Evolutionary conservation across 2,329 filamentous ascomycete genomes (phyloP), one percentile per base, ranked within the genome.

Genomic region (Byssothecium circinans): DNA sequence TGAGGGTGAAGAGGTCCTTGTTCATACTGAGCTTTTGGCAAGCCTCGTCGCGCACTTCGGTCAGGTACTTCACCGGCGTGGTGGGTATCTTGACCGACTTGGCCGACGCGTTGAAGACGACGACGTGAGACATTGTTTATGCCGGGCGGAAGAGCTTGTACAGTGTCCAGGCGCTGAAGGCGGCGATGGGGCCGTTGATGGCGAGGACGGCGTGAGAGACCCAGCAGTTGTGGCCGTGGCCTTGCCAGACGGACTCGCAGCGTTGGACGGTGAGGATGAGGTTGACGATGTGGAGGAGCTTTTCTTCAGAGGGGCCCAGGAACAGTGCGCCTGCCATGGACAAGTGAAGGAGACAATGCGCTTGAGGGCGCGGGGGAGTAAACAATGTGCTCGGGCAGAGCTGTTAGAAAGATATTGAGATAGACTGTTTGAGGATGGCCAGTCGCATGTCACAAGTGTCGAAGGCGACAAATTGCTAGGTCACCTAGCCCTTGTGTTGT

Each of bases 41-140:
- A 37, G 92, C 92, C 71, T 97, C 88, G 52, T 89, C 83, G 15
- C 96, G 79, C 1, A 99, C 82, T 66, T 96, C 91, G 48, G 87
- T 87, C 59, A 99, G 76, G 61, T 89, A 87, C 54, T 86, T 96
- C 46, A 81, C 81, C 0, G 91, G 90, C 0, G 81, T 87, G 46
- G 94, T 91, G 72, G 95, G 95, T 71, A 99, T 79, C 34, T 83
- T 88, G 41, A 85, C 82, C 61, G 90, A 83, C 58, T 88, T 85
- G 59, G 91, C 81, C 59, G 89, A 85, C 32, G 87, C 84, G 69
- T 92, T 86, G 56, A 96, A 85, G 43, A 97, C 89, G 60, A 91
- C 87, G 49, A 97, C 90, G 69, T 94, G 88, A 43, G 91, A 87
- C 57, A 90, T 84, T 18, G 34, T 19, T n/a, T 89, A 96, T 96